These are phyloP conservation scores for Cenchrus fungigraminus DNA, from an alignment of 176 grass and related monocot species.

Conservation along the genomic window DNA sequence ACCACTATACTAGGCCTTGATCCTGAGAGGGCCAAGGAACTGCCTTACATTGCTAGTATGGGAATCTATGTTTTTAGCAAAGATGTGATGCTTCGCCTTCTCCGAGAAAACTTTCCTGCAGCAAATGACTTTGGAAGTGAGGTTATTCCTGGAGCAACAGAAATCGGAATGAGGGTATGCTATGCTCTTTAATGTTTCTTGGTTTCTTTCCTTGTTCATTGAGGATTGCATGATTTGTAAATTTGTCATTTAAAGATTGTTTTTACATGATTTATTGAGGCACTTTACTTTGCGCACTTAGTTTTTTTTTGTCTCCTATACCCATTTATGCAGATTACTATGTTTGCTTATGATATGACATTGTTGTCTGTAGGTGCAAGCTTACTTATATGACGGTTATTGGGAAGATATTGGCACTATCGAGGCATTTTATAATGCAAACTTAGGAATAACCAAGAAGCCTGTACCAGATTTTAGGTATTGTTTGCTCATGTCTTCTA, in stretches of 20 bases:
- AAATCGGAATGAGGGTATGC: constrained; percentile 82
- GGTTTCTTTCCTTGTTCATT: background rate
- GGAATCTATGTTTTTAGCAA: constrained; percentile 99
- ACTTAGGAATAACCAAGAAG: constrained; percentile 96
- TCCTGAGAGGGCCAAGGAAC: constrained; percentile 68
- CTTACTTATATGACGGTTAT: constrained; percentile 94
- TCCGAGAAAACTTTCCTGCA: constrained; percentile 73
- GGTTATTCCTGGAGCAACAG: constrained; percentile 97
- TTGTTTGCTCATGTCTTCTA: background rate
- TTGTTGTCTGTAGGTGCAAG: constrained; percentile 78
- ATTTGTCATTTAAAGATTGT: constrained; percentile 6
- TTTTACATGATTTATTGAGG: background rate
- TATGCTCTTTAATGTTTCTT: background rate
- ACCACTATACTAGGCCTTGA: constrained; percentile 92
- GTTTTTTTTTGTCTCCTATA: background rate
- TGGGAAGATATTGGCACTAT: constrained; percentile 99
- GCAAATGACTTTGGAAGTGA: constrained; percentile 99
- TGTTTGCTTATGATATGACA: constrained; percentile 33
- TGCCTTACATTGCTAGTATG: constrained; percentile 99
- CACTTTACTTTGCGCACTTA: background rate
- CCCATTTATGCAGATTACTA: constrained; percentile 14
- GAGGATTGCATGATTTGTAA: background rate
- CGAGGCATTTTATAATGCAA: constrained; percentile 88
- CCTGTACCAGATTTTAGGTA: constrained; percentile 96
- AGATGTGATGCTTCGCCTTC: constrained; percentile 84